Conservation (phyloP, 768 basidiomycete genomes). For the Lactarius tabidus region DNA sequence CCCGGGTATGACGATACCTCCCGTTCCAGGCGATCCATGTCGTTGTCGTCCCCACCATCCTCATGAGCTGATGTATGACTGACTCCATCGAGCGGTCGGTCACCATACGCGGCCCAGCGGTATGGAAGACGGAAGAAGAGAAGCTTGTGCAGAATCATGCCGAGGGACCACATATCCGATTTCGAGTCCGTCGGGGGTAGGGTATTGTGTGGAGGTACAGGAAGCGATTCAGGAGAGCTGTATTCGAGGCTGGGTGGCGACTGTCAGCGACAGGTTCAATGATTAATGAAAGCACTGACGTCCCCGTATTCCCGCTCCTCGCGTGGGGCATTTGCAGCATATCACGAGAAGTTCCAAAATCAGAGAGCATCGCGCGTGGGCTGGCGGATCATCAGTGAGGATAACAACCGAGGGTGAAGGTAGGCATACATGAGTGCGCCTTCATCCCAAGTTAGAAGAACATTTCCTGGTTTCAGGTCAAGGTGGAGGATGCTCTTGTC, state of each 20-base stretch:
- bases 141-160: constrained; percentile 93
- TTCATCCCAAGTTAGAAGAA: constrained; percentile 88
- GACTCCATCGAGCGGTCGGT: constrained; percentile 32
- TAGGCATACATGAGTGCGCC: constrained; percentile 66
- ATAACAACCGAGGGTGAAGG: not conserved
- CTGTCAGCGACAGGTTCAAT: not conserved
- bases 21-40: constrained; percentile 63
- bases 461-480: constrained; percentile 92
- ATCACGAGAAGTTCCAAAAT: constrained; percentile 93
- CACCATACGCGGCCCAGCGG: constrained; percentile 60
- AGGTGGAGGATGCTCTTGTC: constrained; percentile 84
- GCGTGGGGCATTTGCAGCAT: constrained; percentile 67
- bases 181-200: constrained; percentile 78
- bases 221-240: constrained; percentile 69
- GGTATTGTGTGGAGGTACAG: constrained; percentile 57
- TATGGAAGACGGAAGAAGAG: constrained; percentile 90
- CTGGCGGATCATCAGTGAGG: constrained; percentile 37
- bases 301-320: constrained; percentile 93
- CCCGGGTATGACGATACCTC: constrained; percentile 77
- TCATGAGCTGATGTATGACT: constrained; percentile 30
- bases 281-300: constrained; percentile 46
- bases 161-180: constrained; percentile 95
- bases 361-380: constrained; percentile 91
- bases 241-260: constrained; percentile 20
- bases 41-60: constrained; percentile 44